Evolutionary conservation across 225 moss, liverwort and hornwort genomes (phyloP).

Genomic region (Physcomitrium patens): DNA sequence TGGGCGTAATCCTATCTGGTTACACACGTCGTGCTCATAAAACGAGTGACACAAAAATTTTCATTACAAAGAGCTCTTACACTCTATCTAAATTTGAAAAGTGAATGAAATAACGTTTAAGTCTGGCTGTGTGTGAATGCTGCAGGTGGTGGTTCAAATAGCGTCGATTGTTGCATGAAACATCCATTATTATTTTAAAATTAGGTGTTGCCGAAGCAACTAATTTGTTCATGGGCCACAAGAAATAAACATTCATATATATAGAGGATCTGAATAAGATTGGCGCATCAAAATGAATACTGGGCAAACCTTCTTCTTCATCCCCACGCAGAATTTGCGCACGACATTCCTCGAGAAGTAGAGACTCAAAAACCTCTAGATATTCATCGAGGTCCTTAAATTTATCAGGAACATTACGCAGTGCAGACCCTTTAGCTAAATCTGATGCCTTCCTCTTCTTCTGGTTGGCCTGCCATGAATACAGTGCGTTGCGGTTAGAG

Average conservation of each 20-base stretch:
- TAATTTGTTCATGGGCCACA: slow-evolving; percentile 10
- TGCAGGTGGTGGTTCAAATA: not conserved
- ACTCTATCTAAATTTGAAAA: not conserved
- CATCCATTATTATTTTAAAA: not conserved
- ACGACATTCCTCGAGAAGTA: slow-evolving; percentile 94
- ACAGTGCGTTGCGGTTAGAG: slow-evolving; percentile 23
- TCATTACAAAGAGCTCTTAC: slow-evolving; percentile 1
- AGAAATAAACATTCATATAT: slow-evolving; percentile 13
- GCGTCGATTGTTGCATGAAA: not conserved
- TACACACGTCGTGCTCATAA: slow-evolving; percentile 1
- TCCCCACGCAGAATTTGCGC: slow-evolving; percentile 96
- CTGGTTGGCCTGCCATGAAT: slow-evolving; percentile 42
- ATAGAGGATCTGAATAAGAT: not conserved
- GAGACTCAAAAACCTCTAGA: slow-evolving; percentile 84
- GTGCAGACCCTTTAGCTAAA: slow-evolving; percentile 50
- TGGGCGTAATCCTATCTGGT: not conserved
- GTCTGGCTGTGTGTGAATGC: not conserved
- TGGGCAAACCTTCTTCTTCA: slow-evolving; percentile 76
- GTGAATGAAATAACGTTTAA: not conserved
- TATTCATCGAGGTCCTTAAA: slow-evolving; percentile 87
- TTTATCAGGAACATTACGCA: slow-evolving; percentile 80
- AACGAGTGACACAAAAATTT: slow-evolving; percentile 15
- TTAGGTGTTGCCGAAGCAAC: not conserved
- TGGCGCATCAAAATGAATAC: slow-evolving; percentile 4
- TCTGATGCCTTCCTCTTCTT: slow-evolving; percentile 61